Base-by-base conservation (phyloP, 352 stramenopile genomes). In the Globisporangium orthogonon region DNA sequence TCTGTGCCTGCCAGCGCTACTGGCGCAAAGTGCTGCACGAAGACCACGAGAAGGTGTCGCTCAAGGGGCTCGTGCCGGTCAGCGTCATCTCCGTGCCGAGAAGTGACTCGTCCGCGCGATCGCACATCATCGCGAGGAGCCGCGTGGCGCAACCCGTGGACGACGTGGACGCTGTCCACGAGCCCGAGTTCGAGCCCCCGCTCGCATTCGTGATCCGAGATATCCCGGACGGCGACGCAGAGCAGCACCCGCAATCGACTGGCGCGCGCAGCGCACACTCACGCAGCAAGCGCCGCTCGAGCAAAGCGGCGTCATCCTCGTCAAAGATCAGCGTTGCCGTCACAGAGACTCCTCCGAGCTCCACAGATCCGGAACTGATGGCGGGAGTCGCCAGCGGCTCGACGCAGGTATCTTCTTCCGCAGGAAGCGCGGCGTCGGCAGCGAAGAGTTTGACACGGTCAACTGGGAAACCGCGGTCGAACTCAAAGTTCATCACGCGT, bases 1-100 rank as follows among this genome's bases (percentile, higher is more conserved):
- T 23, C 7, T 46, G 15, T 52, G 39, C 11, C 7, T 3, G 11
- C 1, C 30, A 82, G 73, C 66, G 67, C 14, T 69, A 80, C 53
- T 80, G 71, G 73, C 60, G 61, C 10, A 61, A 69, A 58, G 60
- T 83, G 9, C 46, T 83, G 43, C 60, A 61, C 7, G 64, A 63
- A 35, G 60, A 64, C 58, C 57, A 63, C 61, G 49, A 72, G 63
- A 60, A 59, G 65, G 50, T 65, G 49, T 56, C 69, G 62, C 50
- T 67, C 47, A 55, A 58, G 57, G 61, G 61, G 18, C 57, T 56
- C n/a, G 56, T 61, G 18, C 56, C 52, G 9, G 30, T 63, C 57
- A 58, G 56, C 56, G 15, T 60, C 45, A 59, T 64, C 45, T 64
- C 58, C 1, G 40, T 64, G 5, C 58, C 58, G 13, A 53, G 58